Evolutionary conservation across 495 filamentous ascomycete genomes (phyloP).

Genomic region (Xylaria grammica): DNA sequence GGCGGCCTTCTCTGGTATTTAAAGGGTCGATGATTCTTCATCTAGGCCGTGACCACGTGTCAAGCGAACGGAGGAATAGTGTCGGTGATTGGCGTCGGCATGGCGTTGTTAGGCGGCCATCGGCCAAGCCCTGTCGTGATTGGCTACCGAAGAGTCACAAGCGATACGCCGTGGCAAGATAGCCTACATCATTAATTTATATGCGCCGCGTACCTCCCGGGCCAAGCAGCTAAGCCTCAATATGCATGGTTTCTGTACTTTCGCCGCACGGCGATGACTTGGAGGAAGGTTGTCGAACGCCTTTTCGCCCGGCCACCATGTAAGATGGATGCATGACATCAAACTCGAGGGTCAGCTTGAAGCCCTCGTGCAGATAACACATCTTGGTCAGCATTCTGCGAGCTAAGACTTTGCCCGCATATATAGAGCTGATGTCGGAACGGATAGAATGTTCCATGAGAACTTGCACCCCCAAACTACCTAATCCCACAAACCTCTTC

Average conservation of each 20-base stretch:
- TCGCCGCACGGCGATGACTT: not conserved
- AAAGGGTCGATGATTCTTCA: not conserved
- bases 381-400: not conserved
- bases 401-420: not conserved
- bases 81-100: not conserved
- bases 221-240: constrained; percentile 8
- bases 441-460: not conserved
- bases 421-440: not conserved
- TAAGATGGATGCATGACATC: not conserved
- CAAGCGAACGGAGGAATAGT: not conserved
- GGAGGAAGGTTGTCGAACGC: not conserved
- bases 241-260: not conserved
- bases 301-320: constrained; percentile 1
- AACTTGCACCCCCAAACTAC: not conserved
- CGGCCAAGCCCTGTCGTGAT: not conserved
- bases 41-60: not conserved
- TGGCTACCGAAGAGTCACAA: constrained; percentile 14
- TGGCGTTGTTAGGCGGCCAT: not conserved
- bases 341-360: not conserved
- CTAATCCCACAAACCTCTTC: not conserved
- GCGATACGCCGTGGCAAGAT: not conserved
- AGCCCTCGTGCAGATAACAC: not conserved
- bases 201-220: not conserved
- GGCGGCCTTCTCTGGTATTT: not conserved
- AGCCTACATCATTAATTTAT: not conserved